Percentiles rank a stretch among this genome's conserved stretches.
Conservation (phyloP, 2,329 filamentous ascomycete genomes). For the Aureobasidium vineae region DNA sequence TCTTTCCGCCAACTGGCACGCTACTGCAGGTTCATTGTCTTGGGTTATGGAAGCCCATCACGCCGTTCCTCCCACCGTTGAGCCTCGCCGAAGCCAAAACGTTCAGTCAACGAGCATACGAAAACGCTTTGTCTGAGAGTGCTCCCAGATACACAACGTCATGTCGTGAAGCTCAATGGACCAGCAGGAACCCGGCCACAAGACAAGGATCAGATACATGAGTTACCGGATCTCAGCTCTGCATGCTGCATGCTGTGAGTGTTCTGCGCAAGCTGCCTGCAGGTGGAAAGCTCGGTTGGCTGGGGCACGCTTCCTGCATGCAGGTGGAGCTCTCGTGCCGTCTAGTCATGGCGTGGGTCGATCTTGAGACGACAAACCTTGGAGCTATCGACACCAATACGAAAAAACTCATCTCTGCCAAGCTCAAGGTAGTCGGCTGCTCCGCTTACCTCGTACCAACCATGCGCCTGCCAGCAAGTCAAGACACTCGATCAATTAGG, state of each 20-base stretch:
- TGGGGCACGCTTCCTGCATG: constrained; percentile 23
- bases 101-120: constrained; percentile 23
- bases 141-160: neutral
- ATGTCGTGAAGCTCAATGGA: neutral
- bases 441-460: constrained; percentile 15
- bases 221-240: neutral
- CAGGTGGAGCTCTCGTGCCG: constrained; percentile 22
- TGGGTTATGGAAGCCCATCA: constrained; percentile 3
- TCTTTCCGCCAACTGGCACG: constrained; percentile 8
- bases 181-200: neutral
- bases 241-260: neutral
- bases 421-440: constrained; percentile 15
- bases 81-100: constrained; percentile 3
- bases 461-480: constrained; percentile 11
- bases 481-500: neutral
- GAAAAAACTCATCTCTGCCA: constrained; percentile 19
- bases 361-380: constrained; percentile 12
- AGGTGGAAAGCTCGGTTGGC: constrained; percentile 16
- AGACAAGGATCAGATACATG: neutral
- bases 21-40: constrained; percentile 25
- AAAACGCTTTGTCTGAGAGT: constrained; percentile 19
- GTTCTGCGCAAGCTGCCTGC: constrained; percentile 1
- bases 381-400: constrained; percentile 16
- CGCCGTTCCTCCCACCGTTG: constrained; percentile 14
- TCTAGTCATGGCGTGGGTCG: constrained; percentile 17